phyloP scores from a whole-genome alignment of 495 filamentous ascomycete genomes.

The Elaphomyces granulatus region DNA sequence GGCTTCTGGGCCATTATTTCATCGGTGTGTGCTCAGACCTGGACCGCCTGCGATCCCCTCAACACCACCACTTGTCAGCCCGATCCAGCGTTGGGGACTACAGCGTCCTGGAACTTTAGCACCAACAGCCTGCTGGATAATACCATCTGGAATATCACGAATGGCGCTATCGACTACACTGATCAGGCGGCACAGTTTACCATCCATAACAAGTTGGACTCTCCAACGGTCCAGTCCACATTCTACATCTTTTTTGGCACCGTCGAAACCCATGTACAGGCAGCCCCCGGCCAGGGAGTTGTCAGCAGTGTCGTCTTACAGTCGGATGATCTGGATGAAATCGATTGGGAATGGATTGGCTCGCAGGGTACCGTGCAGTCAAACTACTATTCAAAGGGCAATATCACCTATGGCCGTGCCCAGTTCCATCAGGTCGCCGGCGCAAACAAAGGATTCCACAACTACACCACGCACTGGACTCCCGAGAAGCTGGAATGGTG shows the following conservation, averaged over 20 bases:
- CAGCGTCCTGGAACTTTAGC: conserved; percentile 47
- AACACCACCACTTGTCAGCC: conserved; percentile 50
- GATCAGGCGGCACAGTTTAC: conserved; percentile 53
- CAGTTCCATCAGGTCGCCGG: conserved; percentile 48
- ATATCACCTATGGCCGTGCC: conserved; percentile 46
- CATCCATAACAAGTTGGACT: conserved; percentile 48
- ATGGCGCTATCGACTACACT: conserved; percentile 39
- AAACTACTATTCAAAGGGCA: conserved; percentile 92
- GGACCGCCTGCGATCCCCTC: conserved; percentile 51
- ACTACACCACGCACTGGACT: conserved; percentile 86
- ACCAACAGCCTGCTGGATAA: conserved; percentile 37
- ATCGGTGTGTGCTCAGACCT: conserved; percentile 42
- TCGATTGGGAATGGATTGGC: conserved; percentile 65
- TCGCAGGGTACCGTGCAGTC: conserved; percentile 52
- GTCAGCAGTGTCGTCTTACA: conserved; percentile 76
- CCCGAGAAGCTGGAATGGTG: conserved; percentile 63
- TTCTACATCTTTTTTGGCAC: conserved; percentile 82
- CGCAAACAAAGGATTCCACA: conserved; percentile 50
- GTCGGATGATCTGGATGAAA: conserved; percentile 86
- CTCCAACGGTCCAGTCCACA: conserved; percentile 48
- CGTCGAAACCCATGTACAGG: conserved; percentile 55
- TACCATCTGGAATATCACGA: conserved; percentile 48
- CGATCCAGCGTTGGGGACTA: conserved; percentile 52
- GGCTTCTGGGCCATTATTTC: conserved; percentile 23
- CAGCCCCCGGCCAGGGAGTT: conserved; percentile 56